Percentiles rank a stretch among this genome's conserved stretches.
phyloP scores from a whole-genome alignment of 2,329 filamentous ascomycete species.

The Exophiala sideris region DNA sequence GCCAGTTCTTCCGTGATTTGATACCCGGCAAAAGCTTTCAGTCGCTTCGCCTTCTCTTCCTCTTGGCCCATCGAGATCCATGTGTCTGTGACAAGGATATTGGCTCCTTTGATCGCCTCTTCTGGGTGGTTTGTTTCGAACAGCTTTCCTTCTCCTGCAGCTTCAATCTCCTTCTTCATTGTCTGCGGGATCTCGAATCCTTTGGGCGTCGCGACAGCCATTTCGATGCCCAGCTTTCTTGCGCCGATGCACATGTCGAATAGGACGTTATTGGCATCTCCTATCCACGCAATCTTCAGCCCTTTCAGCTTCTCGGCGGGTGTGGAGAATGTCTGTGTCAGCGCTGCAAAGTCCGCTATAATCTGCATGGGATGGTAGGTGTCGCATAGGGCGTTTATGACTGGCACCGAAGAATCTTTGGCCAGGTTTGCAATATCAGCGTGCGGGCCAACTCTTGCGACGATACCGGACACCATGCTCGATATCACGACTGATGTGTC shows the following conservation, averaged over 20 bases:
- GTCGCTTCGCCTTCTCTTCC: constrained; percentile 69
- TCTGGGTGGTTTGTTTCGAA: constrained; percentile 75
- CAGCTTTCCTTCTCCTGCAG: constrained; percentile 61
- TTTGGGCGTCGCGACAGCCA: constrained; percentile 80
- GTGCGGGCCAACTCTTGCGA: constrained; percentile 74
- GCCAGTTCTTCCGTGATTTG: constrained; percentile 88
- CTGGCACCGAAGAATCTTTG: constrained; percentile 70
- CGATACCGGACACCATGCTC: constrained; percentile 84
- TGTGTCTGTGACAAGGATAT: constrained; percentile 92
- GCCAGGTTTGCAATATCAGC: constrained; percentile 70
- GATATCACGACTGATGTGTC: constrained; percentile 91
- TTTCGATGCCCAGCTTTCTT: constrained; percentile 79
- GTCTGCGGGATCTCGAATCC: constrained; percentile 75
- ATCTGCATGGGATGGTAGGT: constrained; percentile 92
- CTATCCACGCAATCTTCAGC: constrained; percentile 91
- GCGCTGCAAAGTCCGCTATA: constrained; percentile 89
- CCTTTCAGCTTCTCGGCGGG: constrained; percentile 64
- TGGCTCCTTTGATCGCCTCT: constrained; percentile 77
- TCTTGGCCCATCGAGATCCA: constrained; percentile 99
- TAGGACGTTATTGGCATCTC: constrained; percentile 94
- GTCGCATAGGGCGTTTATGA: constrained; percentile 85
- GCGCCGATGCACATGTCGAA: constrained; percentile 89
- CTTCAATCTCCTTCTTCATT: constrained; percentile 71
- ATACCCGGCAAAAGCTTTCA: constrained; percentile 82
- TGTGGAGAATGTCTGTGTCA: constrained; percentile 69